A percentile compares a stretch with the other conserved stretches of the same genome.
Evolutionary conservation across 106 monocot species (phyloP).

Genomic region (Amphibolis antarctica): DNA sequence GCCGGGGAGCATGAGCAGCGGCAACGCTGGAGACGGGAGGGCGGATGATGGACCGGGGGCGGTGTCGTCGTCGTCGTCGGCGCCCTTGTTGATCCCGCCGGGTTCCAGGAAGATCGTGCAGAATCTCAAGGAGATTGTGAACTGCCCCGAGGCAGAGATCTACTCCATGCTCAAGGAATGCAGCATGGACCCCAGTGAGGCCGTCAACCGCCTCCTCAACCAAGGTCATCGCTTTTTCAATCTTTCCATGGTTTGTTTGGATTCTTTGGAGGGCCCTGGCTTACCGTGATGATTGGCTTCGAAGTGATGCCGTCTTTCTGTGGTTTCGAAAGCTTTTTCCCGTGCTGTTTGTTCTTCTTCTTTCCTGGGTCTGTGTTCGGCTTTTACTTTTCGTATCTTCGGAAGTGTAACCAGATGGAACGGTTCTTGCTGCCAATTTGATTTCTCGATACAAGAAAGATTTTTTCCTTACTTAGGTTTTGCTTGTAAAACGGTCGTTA

Average conservation of each 20-base stretch:
- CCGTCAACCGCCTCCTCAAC: slow-evolving; percentile 54
- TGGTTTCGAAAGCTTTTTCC: too few relatives aligned
- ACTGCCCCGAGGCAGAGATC: slow-evolving; percentile 64
- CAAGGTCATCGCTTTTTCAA: too few relatives aligned
- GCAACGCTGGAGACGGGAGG: slow-evolving; percentile 2
- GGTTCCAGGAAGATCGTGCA: slow-evolving; percentile 48
- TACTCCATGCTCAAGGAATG: slow-evolving; percentile 68
- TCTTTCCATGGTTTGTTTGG: too few relatives aligned
- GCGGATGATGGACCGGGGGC: slow-evolving; percentile 11
- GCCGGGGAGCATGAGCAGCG: background rate
- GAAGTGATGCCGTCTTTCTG: too few relatives aligned
- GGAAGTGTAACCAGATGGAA: too few relatives aligned
- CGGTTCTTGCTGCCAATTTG: too few relatives aligned
- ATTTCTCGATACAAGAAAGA: too few relatives aligned
- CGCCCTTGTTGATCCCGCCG: slow-evolving; percentile 25
- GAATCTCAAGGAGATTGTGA: slow-evolving; percentile 73
- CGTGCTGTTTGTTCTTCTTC: background rate
- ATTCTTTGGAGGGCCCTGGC: too few relatives aligned
- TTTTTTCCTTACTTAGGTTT: too few relatives aligned
- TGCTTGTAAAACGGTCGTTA: too few relatives aligned
- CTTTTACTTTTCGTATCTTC: too few relatives aligned
- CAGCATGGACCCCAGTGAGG: slow-evolving; percentile 67
- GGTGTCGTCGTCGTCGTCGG: slow-evolving; percentile 7
- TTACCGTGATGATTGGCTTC: too few relatives aligned
- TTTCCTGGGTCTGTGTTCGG: background rate